phyloP scores from a whole-genome alignment of 1,284 basidiomycete species.

The Leccinum pachyderme region DNA sequence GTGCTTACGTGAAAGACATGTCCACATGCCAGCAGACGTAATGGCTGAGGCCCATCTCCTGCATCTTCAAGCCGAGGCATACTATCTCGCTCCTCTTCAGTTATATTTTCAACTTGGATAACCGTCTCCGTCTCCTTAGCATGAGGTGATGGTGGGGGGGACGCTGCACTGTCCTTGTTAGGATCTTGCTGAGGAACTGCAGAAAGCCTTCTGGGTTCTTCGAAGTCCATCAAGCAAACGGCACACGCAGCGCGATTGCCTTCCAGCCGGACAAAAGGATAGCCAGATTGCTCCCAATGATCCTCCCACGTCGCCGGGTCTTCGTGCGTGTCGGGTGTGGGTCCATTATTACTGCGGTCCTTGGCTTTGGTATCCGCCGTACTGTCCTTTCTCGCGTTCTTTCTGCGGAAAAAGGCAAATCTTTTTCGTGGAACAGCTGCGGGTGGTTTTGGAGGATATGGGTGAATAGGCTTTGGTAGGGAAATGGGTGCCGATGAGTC shows the following conservation, averaged over 20 bases:
- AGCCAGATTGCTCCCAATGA: slow-evolving; percentile 51
- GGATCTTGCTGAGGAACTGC: slow-evolving; percentile 27
- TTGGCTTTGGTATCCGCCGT: slow-evolving; percentile 13
- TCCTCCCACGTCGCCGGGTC: slow-evolving; percentile 53
- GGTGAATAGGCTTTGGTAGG: slow-evolving; percentile 44
- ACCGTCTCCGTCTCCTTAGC: slow-evolving; percentile 20
- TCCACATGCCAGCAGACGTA: slow-evolving; percentile 69
- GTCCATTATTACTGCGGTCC: slow-evolving; percentile 19
- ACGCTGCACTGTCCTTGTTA: slow-evolving; percentile 15
- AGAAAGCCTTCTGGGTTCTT: slow-evolving; percentile 56
- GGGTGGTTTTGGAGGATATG: slow-evolving; percentile 55
- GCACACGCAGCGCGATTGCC: slow-evolving; percentile 79
- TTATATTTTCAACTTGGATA: slow-evolving; percentile 40
- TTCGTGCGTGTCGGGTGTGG: slow-evolving; percentile 27
- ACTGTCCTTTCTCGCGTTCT: slow-evolving; percentile 28
- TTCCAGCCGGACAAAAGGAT: slow-evolving; percentile 68
- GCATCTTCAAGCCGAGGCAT: slow-evolving; percentile 59
- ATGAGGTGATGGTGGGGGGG: slow-evolving; percentile 9
- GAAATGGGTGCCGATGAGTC: slow-evolving; percentile 39
- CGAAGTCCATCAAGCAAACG: slow-evolving; percentile 80
- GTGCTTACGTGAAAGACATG: slow-evolving; percentile 79
- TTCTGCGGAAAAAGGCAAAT: slow-evolving; percentile 52
- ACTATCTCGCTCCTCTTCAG: slow-evolving; percentile 39
- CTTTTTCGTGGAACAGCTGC: slow-evolving; percentile 36
- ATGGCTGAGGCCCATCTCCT: slow-evolving; percentile 69